A percentile compares a stretch with the other conserved stretches of the same genome.
These are phyloP conservation scores for Bacidia gigantensis DNA, from an alignment of 495 filamentous ascomycete species.

Conservation along the genomic window DNA sequence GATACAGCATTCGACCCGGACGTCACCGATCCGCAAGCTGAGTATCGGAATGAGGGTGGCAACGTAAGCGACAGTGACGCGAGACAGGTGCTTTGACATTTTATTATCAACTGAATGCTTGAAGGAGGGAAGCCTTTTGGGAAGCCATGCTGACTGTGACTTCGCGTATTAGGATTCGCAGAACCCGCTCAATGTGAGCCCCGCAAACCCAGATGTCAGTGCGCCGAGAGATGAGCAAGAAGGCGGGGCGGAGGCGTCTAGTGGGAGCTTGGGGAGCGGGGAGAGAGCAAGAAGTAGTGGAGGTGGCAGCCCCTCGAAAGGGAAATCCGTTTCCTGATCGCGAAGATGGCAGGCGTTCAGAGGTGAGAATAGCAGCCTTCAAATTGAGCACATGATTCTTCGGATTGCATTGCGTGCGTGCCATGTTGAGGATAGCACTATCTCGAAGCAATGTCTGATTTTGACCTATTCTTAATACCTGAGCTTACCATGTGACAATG, in stretches of 20 bases:
- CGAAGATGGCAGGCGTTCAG: background rate
- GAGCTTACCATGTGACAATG: background rate
- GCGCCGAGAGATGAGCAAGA: slow-evolving; percentile 31
- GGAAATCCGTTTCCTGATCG: slow-evolving; percentile 21
- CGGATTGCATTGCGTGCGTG: background rate
- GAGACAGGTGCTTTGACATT: background rate
- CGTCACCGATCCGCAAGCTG: slow-evolving; percentile 41
- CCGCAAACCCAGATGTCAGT: slow-evolving; percentile 46
- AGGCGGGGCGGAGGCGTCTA: slow-evolving; percentile 31
- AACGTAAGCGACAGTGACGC: slow-evolving; percentile 16
- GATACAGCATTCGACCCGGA: slow-evolving; percentile 45
- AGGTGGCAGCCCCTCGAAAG: slow-evolving; percentile 34
- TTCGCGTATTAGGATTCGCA: slow-evolving; percentile 8
- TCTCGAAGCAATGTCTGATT: background rate
- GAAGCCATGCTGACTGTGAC: background rate
- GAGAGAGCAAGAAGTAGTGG: slow-evolving; percentile 31
- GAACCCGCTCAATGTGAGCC: slow-evolving; percentile 44
- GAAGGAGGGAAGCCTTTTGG: too few species aligned
- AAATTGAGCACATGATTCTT: too few species aligned
- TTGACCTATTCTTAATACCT: background rate
- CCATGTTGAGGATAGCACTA: background rate
- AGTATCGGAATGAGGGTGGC: slow-evolving; percentile 28
- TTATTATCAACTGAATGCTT: too few species aligned
- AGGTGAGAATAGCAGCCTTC: too few species aligned
- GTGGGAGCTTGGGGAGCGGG: slow-evolving; percentile 19